Percentiles rank a stretch among this genome's conserved stretches.
Evolutionary conservation across 1,284 basidiomycete species (phyloP).

Genomic region (Trametes hirsuta): DNA sequence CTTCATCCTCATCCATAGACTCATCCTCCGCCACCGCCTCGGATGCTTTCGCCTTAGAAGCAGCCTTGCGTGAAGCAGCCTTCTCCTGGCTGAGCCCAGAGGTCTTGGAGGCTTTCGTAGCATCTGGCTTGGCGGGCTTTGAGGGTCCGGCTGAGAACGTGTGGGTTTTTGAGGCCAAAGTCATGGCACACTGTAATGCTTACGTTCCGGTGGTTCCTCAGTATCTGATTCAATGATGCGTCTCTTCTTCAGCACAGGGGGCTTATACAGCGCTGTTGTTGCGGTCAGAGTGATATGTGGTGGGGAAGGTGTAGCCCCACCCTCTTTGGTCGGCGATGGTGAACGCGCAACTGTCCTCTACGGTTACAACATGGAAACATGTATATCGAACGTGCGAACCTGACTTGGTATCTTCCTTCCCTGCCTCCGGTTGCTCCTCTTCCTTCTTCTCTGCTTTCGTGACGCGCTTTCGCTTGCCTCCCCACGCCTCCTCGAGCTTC

Average conservation of each 20-base stretch:
- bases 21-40: conserved; percentile 7
- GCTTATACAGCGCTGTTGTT: conserved; percentile 5
- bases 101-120: neutral
- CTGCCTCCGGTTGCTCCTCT: conserved; percentile 27
- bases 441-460: conserved; percentile 28
- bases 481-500: conserved; percentile 74
- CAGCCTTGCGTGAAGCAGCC: neutral
- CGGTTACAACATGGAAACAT: neutral
- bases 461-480: conserved; percentile 48
- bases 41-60: conserved; percentile 4
- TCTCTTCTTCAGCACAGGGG: conserved; percentile 31
- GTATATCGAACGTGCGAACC: conserved; percentile 1
- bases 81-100: neutral
- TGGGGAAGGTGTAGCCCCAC: conserved; percentile 8
- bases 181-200: neutral
- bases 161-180: no score
- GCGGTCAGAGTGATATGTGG: neutral
- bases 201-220: conserved; percentile 26
- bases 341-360: conserved; percentile 44
- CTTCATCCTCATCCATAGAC: conserved; percentile 23
- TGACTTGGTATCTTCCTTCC: conserved; percentile 7
- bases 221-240: conserved; percentile 62
- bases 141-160: conserved; percentile 16
- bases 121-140: neutral
- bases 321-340: conserved; percentile 32